Conservation (phyloP, 768 basidiomycete species). For the Hortiboletus flavorubellus region DNA sequence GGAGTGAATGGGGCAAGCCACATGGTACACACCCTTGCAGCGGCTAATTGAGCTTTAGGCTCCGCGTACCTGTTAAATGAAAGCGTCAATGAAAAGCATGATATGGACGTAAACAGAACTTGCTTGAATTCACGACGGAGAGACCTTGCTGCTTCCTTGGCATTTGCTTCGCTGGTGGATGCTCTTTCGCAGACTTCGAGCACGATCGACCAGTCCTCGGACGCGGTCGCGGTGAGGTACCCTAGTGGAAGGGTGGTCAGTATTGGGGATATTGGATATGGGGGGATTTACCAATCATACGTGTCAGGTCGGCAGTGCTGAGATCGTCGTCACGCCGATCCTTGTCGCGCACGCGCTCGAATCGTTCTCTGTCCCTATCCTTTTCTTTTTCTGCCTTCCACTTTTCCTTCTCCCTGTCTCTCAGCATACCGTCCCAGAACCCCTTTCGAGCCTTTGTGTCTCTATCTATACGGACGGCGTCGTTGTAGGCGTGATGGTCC, state of each 20-base stretch:
- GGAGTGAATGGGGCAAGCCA: not conserved
- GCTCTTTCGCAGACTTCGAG: conserved; percentile 86
- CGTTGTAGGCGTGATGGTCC: conserved; percentile 27
- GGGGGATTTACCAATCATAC: conserved; percentile 60
- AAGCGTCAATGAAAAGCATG: conserved; percentile 2
- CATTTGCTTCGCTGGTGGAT: conserved; percentile 63
- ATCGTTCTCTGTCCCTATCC: conserved; percentile 36
- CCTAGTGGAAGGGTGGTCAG: conserved; percentile 38
- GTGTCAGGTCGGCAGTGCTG: conserved; percentile 51
- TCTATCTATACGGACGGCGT: conserved; percentile 30
- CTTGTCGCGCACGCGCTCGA: conserved; percentile 31
- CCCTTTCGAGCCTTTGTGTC: conserved; percentile 52
- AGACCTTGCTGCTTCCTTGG: conserved; percentile 82
- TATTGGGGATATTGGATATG: not conserved
- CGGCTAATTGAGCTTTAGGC: conserved; percentile 70
- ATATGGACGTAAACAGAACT: conserved; percentile 16
- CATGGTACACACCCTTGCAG: conserved; percentile 56
- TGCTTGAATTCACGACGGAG: conserved; percentile 85
- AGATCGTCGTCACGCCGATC: conserved; percentile 42
- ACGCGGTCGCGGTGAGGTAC: conserved; percentile 70
- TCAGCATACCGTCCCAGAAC: conserved; percentile 48
- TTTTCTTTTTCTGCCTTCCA: conserved; percentile 29
- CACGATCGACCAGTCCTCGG: conserved; percentile 80
- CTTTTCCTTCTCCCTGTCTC: conserved; percentile 35
- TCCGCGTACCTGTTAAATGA: conserved; percentile 58